Conservation (phyloP, 2,329 filamentous ascomycete genomes). For the Fusarium acutatum region DNA sequence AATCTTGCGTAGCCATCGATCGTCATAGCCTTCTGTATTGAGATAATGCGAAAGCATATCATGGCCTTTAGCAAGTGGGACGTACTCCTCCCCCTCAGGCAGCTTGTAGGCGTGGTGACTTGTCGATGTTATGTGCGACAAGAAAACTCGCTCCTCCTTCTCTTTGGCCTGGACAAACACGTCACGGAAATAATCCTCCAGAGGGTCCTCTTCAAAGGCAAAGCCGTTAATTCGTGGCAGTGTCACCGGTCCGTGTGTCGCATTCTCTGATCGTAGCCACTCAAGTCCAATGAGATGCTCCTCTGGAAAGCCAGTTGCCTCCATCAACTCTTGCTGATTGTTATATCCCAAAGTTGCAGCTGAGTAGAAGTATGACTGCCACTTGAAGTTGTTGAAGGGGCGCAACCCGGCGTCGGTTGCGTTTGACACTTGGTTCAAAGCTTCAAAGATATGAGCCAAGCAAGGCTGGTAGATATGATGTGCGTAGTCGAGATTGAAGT, state of each 20-base stretch:
- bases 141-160: conserved; percentile 40
- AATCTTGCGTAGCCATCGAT: conserved; percentile 44
- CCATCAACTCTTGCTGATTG: conserved; percentile 45
- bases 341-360: conserved; percentile 46
- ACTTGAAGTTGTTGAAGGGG: conserved; percentile 33
- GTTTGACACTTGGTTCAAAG: conserved; percentile 41
- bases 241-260: conserved; percentile 43
- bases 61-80: conserved; percentile 37
- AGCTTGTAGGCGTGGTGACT: conserved; percentile 46
- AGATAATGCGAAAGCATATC: conserved; percentile 45
- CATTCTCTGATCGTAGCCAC: conserved; percentile 41
- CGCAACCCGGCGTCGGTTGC: background rate
- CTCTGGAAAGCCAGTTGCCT: conserved; percentile 38
- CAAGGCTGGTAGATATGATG: conserved; percentile 57
- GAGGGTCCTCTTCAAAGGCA: conserved; percentile 44
- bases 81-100: conserved; percentile 40
- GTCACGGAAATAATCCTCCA: conserved; percentile 47
- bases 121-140: conserved; percentile 25
- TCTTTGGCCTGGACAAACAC: conserved; percentile 43
- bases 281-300: conserved; percentile 42
- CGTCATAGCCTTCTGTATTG: conserved; percentile 46
- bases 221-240: conserved; percentile 48
- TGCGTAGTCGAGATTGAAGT: conserved; percentile 53
- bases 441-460: conserved; percentile 51
- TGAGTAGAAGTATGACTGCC: conserved; percentile 46